These are phyloP conservation scores for Nyctanthes arbortristis DNA, from an alignment of 257 asterid genomes.

Conservation along the genomic window DNA sequence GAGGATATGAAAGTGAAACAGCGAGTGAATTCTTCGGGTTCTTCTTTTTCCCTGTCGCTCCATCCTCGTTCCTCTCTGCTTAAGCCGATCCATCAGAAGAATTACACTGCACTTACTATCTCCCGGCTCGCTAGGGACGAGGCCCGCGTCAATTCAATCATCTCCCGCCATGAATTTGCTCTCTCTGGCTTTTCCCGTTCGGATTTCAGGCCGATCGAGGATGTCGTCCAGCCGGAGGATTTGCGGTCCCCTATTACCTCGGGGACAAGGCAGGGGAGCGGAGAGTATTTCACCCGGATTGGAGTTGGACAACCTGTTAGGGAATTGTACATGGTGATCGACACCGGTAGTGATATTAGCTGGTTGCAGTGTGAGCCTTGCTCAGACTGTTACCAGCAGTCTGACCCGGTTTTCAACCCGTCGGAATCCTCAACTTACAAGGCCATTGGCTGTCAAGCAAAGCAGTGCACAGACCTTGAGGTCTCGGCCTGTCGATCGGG, in stretches of 20 bases:
- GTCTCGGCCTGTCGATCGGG: constrained; percentile 38
- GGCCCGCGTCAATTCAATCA: constrained; percentile 47
- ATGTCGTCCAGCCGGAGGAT: constrained; percentile 28
- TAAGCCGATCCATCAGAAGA: constrained; percentile 5
- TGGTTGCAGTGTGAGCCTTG: constrained; percentile 92
- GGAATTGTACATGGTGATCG: constrained; percentile 48
- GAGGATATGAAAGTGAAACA: too few relatives aligned
- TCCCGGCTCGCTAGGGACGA: constrained; percentile 57
- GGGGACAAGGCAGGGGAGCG: constrained; percentile 63
- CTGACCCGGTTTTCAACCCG: constrained; percentile 66
- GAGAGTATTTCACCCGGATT: constrained; percentile 69
- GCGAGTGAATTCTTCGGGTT: neutral
- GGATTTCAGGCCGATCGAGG: constrained; percentile 25
- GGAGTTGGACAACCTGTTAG: constrained; percentile 71
- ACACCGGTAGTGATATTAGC: constrained; percentile 71
- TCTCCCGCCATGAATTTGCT: constrained; percentile 28
- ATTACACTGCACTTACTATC: constrained; percentile 55
- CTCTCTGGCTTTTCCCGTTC: constrained; percentile 19
- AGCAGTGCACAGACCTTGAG: constrained; percentile 45
- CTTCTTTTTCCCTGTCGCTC: constrained; percentile 40
- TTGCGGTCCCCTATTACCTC: constrained; percentile 56
- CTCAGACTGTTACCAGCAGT: constrained; percentile 54
- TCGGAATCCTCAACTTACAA: constrained; percentile 45
- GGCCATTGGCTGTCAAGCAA: constrained; percentile 44
- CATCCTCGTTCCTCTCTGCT: constrained; percentile 56